Base-by-base conservation (phyloP, 805 yeast genomes). In the Candida tallmaniae region DNA sequence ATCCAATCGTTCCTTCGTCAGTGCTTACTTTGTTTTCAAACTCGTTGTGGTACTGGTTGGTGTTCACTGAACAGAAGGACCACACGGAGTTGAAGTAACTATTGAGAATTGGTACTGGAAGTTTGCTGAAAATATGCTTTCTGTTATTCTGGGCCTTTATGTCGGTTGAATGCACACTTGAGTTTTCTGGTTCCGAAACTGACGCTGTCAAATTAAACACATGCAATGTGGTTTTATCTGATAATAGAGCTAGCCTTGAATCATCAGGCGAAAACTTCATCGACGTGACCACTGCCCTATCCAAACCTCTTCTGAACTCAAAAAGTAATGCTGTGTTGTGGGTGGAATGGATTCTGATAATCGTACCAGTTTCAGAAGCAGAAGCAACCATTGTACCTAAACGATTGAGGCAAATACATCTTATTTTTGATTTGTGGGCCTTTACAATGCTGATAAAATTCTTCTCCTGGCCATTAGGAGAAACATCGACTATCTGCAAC, bases 241-340 rank as follows among this genome's bases (percentile, higher is more conserved):
- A 82, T 16, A 93, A 63, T 5, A 87, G 88, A 0, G 97, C 96
- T 31, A 93, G 65, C 48, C 78, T 75, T 8, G 77, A 58, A 30
- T 87, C 89, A 45, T 78, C 72, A 6, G 84, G 88, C 4, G 90
- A 81, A 54, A 90, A 88, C 35, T 78, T 78, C 81, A 93, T 80
- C 6, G 93, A 81, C 26, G 83, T 83, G 6, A 93, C 74, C 12
- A 70, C 66, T 1, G 96, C 97, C 34, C 80, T 72, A 56, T 93
- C 97, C 14, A 89, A 54, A 0, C 98, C 98, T 32, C 98, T 68
- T 46, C 97, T 68, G 50, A 89, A 89, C 54, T 87, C 96, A 50
- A 73, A 81, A n/a, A 86, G 49, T 32, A 86, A 62, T 1, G 82
- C 70, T 18, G 94, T 82, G 22, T 74, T 77, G 32, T 68, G 66